phyloP scores from a whole-genome alignment of 1,284 basidiomycete genomes.

The Tremellales sp. region DNA sequence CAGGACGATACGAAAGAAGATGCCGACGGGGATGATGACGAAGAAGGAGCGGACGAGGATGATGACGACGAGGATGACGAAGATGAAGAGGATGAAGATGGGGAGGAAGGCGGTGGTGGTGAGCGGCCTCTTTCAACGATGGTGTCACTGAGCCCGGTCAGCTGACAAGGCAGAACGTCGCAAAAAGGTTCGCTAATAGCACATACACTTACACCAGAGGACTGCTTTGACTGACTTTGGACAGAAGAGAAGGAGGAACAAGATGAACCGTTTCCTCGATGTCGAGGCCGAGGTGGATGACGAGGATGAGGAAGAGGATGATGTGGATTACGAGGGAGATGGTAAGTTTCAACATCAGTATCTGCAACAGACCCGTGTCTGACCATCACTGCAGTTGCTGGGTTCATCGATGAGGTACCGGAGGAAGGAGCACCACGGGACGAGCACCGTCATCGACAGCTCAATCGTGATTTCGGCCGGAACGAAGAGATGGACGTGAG shows the following conservation, averaged over 20 bases:
- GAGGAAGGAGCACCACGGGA: slow-evolving; percentile 63
- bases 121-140: not conserved
- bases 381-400: slow-evolving; percentile 38
- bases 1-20: slow-evolving; percentile 78
- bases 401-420: slow-evolving; percentile 74
- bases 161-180: slow-evolving; percentile 13
- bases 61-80: slow-evolving; percentile 21
- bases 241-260: slow-evolving; percentile 43
- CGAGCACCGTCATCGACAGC: slow-evolving; percentile 65
- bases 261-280: slow-evolving; percentile 82
- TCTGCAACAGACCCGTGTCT: not conserved
- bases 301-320: slow-evolving; percentile 92
- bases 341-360: slow-evolving; percentile 52
- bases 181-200: slow-evolving; percentile 11
- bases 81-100: slow-evolving; percentile 25
- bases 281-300: slow-evolving; percentile 90
- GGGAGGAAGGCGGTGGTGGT: not conserved
- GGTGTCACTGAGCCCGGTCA: not conserved
- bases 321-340: slow-evolving; percentile 68
- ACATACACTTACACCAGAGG: slow-evolving; percentile 1
- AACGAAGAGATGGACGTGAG: slow-evolving; percentile 79
- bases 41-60: slow-evolving; percentile 25
- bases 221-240: slow-evolving; percentile 6
- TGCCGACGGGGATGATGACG: slow-evolving; percentile 25
- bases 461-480: slow-evolving; percentile 71